phyloP scores from a whole-genome alignment of 345 rosid species.

The Ceriops zippeliana region DNA sequence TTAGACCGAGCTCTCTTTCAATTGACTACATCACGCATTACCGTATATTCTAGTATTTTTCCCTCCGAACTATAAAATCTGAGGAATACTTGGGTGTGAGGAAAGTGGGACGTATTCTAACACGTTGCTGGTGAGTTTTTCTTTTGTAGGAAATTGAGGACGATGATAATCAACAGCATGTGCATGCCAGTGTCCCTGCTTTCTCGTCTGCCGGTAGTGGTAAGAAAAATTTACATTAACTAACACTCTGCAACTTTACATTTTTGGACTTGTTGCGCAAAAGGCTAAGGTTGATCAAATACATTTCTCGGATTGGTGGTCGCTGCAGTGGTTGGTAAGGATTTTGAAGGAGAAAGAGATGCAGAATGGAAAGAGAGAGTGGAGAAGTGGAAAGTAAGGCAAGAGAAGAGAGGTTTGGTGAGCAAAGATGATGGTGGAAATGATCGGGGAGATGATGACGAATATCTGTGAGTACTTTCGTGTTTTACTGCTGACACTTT shows the following conservation, averaged over 20 bases:
- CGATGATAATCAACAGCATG: conserved; percentile 37
- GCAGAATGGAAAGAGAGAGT: conserved; percentile 94
- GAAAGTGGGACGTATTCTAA: background rate
- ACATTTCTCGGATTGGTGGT: background rate
- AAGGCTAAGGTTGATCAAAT: background rate
- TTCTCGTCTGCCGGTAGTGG: conserved; percentile 78
- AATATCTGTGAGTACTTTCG: conserved; percentile 53
- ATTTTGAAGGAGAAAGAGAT: conserved; percentile 74
- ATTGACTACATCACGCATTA: too few species aligned
- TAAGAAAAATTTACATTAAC: conserved; percentile 19
- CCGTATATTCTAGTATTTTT: too few species aligned
- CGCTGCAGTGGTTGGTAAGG: conserved; percentile 54
- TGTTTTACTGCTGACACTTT: background rate
- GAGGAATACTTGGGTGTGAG: background rate
- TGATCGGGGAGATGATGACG: conserved; percentile 72
- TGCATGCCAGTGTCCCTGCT: conserved; percentile 49
- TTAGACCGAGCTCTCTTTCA: too few species aligned
- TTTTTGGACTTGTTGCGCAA: background rate
- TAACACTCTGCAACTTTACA: background rate
- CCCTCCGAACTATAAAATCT: background rate
- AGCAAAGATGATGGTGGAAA: conserved; percentile 53
- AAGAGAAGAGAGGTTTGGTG: conserved; percentile 83
- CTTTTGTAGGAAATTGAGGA: conserved; percentile 65
- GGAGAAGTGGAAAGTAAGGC: conserved; percentile 86
- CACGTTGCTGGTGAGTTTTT: background rate